phyloP scores from a whole-genome alignment of 1,284 basidiomycete species.

The Neonothopanus nambi region DNA sequence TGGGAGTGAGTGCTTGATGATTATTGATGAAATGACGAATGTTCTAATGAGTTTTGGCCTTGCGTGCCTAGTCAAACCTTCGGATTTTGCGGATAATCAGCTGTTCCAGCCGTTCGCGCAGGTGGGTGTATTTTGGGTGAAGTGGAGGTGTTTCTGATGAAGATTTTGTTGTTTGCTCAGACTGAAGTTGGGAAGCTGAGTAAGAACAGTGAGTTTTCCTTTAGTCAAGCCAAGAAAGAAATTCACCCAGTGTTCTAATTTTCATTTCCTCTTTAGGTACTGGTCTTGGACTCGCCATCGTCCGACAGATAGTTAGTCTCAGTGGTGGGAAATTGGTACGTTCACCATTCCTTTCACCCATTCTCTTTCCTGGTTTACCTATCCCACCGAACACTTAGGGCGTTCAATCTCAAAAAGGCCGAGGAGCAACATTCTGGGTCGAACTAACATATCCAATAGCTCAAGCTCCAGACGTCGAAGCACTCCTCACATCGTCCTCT shows the following conservation, averaged over 20 bases:
- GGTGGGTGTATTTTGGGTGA: conserved; percentile 4
- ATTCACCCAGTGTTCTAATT: not conserved
- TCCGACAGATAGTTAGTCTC: conserved; percentile 51
- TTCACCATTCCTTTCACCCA: not conserved
- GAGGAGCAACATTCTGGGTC: conserved; percentile 44
- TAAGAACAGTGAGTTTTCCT: conserved; percentile 38
- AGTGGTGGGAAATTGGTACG: conserved; percentile 43
- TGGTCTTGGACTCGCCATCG: conserved; percentile 50
- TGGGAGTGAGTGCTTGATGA: conserved; percentile 7
- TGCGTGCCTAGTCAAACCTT: conserved; percentile 24
- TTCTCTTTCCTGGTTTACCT: not conserved
- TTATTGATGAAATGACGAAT: conserved; percentile 9
- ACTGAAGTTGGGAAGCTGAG: conserved; percentile 30
- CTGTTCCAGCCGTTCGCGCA: conserved; percentile 35
- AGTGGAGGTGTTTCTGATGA: not conserved
- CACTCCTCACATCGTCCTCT: too few relatives aligned
- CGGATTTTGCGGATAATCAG: conserved; percentile 43
- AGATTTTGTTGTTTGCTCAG: conserved; percentile 15
- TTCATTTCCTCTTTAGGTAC: conserved; percentile 19
- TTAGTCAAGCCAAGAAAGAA: conserved; percentile 6
- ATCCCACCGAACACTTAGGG: conserved; percentile 24
- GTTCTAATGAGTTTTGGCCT: too few relatives aligned
- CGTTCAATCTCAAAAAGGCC: conserved; percentile 29
- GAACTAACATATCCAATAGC: conserved; percentile 37
- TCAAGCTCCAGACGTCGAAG: conserved; percentile 17